Percentiles rank a stretch among this genome's conserved stretches.
These are phyloP conservation scores for Eucalyptus brandiana DNA, from an alignment of 345 rosid genomes.

Conservation along the genomic window DNA sequence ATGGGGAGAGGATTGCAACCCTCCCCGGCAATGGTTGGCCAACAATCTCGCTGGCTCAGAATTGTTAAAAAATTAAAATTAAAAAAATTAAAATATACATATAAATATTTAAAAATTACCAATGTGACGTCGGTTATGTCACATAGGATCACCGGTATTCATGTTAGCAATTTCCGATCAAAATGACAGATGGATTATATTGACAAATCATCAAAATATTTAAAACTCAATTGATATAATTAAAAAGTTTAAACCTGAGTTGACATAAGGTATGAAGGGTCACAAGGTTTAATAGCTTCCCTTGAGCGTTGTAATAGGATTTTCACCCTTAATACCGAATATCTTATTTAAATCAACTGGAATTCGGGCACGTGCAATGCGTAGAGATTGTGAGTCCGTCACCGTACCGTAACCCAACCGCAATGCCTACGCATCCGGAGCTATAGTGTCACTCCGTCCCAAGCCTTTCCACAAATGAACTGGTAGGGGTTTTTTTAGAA, in stretches of 20 bases:
- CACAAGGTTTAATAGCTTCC: not conserved
- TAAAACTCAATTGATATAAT: no score
- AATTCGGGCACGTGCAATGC: not conserved
- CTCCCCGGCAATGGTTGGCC: not conserved
- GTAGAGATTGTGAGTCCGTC: no score
- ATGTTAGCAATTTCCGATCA: fast-evolving
- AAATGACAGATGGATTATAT: fast-evolving
- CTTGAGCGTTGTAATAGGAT: not conserved
- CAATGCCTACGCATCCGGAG: no score
- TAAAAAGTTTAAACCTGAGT: fast-evolving
- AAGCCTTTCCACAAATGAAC: no score
- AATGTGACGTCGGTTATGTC: fast-evolving
- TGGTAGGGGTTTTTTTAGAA: no score
- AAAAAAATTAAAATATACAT: no score
- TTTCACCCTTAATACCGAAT: not conserved
- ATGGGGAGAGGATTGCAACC: not conserved
- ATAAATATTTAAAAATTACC: fast-evolving
- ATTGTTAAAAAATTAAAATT: no score
- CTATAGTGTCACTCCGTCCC: not conserved
- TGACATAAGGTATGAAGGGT: no score
- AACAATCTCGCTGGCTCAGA: fast-evolving
- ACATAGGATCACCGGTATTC: fast-evolving
- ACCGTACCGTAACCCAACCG: fast-evolving
- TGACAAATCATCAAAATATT: fast-evolving
- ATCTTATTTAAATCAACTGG: not conserved